Base-by-base conservation (phyloP, 2,329 filamentous ascomycete genomes). In the Chaetomium olivaceum region DNA sequence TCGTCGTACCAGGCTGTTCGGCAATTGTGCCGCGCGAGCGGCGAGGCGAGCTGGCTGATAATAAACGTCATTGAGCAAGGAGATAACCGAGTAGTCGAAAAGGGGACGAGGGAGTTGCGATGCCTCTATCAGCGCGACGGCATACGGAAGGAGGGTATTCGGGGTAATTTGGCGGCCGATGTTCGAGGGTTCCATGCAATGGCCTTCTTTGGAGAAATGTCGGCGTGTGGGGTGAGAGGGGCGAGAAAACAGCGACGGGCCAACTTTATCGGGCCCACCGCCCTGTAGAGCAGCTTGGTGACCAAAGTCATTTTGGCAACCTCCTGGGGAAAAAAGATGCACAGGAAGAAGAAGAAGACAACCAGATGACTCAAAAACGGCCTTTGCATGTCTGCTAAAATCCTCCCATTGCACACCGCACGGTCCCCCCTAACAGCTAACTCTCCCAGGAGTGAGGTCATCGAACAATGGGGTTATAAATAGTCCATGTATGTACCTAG, bases 141-240 rank as follows among this genome's bases (percentile, higher is more conserved):
- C 52, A 33, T 55, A 55, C 27, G 27, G 27, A 3, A 55, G 52
- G 52, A 55, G 52, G 50, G 50, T 54, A 29, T 54, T 54, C 8
- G 50, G 50, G 12, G 2, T 31, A 25, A 54, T 54, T 25, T 54
- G 39, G 16, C 16, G 16, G 39, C 16, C 39, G 39, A 46, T n/a
- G 39, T 46, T n/a, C 39, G 39, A 46, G 5, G 39, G 39, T n/a
- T 16, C 39, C 39, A 46, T 46, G 16, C 16, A 16, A 46, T 46
- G 39, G 16, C 16, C 19, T 46, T 6, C 16, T 8, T 46, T 46
- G 39, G 3, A 46, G 39, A 46, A 46, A 46, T 46, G 39, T 16
- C 39, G 39, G 7, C 39, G n/a, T 46, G 19, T 16, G 39, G 39
- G 39, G 39, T 16, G 39, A n/a, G 39, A 46, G 16, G 7, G 39